Percentiles rank a stretch among this genome's conserved stretches.
Evolutionary conservation across 768 basidiomycete genomes (phyloP).

Genomic region (Kwoniella heveanensis): DNA sequence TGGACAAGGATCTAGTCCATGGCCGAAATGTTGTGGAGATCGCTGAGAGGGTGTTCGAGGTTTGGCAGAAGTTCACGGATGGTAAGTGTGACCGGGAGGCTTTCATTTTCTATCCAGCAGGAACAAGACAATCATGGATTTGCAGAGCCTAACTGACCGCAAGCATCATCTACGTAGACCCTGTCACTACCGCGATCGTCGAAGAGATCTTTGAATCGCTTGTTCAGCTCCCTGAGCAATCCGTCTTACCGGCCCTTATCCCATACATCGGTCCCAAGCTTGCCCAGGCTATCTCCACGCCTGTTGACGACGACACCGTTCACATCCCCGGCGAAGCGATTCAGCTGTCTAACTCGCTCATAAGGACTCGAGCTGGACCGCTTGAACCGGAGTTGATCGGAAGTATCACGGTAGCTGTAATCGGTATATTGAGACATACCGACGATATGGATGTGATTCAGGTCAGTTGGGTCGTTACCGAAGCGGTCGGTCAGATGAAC

Average conservation of each 20-base stretch:
- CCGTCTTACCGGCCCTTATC: slow-evolving; percentile 73
- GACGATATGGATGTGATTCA: slow-evolving; percentile 78
- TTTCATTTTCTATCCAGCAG: too few relatives aligned
- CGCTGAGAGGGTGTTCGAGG: slow-evolving; percentile 69
- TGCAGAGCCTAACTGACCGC: not conserved
- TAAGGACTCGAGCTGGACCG: slow-evolving; percentile 65
- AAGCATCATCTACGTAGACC: slow-evolving; percentile 70
- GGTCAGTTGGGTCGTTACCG: slow-evolving; percentile 41
- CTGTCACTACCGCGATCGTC: slow-evolving; percentile 81
- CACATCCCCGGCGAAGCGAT: slow-evolving; percentile 73
- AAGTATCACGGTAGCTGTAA: slow-evolving; percentile 71
- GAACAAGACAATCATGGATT: not conserved
- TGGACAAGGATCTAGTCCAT: slow-evolving; percentile 63
- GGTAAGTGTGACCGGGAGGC: slow-evolving; percentile 63
- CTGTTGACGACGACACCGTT: slow-evolving; percentile 67
- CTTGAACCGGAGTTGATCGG: slow-evolving; percentile 81
- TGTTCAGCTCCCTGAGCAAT: slow-evolving; percentile 64
- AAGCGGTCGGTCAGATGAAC: too few relatives aligned
- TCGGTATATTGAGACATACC: slow-evolving; percentile 67
- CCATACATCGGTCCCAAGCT: slow-evolving; percentile 73
- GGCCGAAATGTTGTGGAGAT: slow-evolving; percentile 68
- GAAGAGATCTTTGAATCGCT: slow-evolving; percentile 76
- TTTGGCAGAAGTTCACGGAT: slow-evolving; percentile 84
- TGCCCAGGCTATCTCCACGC: slow-evolving; percentile 64
- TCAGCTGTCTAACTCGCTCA: slow-evolving; percentile 73